A percentile compares a stretch with the other conserved stretches of the same genome.
Conservation (phyloP, 2,329 filamentous ascomycete species). For the Scedosporium apiospermum region DNA sequence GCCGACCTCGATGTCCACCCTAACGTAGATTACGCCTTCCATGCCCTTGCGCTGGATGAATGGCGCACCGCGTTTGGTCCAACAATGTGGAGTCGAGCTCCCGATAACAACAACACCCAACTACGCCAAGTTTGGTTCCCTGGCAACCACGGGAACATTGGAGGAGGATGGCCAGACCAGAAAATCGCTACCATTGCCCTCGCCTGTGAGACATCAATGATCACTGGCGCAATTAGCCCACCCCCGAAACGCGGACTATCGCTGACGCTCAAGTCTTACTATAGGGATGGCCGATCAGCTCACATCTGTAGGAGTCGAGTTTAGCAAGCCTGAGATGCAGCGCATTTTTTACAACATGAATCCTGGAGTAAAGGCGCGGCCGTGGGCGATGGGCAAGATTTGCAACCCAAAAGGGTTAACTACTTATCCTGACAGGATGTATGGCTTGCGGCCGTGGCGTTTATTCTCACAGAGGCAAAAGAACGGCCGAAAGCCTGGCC, state of each 20-base stretch:
- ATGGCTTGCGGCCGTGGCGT: conserved; percentile 1
- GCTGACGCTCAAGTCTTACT: background rate
- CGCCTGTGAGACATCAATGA: conserved; percentile 21
- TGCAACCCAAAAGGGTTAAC: conserved; percentile 9
- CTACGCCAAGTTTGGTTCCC: conserved; percentile 55
- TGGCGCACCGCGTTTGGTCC: conserved; percentile 24
- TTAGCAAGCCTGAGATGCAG: conserved; percentile 28
- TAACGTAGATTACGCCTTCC: conserved; percentile 43
- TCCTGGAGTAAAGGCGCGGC: conserved; percentile 6
- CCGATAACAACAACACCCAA: conserved; percentile 22
- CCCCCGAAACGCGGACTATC: background rate
- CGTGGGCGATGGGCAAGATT: conserved; percentile 14
- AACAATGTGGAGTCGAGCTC: conserved; percentile 17
- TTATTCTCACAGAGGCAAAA: background rate
- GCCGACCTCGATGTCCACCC: conserved; percentile 12
- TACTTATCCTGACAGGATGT: conserved; percentile 6
- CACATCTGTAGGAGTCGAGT: conserved; percentile 39
- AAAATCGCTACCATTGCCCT: conserved; percentile 28
- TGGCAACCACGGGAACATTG: conserved; percentile 60
- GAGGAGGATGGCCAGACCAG: conserved; percentile 52
- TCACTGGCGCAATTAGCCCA: background rate
- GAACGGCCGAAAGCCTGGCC: conserved; percentile 13
- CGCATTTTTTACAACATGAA: conserved; percentile 23
- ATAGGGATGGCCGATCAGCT: conserved; percentile 21
- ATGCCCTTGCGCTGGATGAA: conserved; percentile 45